Conservation (phyloP, 192 early-diverging fungal genomes). For the Coemansia sp. region DNA sequence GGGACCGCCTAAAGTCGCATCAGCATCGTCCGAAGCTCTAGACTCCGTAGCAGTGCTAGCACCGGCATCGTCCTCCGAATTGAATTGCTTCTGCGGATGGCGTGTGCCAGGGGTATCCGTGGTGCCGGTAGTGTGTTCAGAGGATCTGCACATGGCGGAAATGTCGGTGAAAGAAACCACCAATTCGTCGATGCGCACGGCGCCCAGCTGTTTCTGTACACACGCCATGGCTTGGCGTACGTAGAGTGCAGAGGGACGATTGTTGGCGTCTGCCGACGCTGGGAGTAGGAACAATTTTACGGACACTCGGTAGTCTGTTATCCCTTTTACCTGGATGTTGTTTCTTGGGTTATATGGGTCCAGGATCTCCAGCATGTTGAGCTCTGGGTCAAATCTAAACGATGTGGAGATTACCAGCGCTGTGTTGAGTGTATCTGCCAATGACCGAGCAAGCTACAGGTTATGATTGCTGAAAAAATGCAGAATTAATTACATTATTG, state of each 20-base stretch:
- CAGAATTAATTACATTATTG: neutral
- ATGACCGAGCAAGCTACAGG: conserved; percentile 28
- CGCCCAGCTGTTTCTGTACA: conserved; percentile 33
- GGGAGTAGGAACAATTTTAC: conserved; percentile 43
- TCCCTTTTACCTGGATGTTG: conserved; percentile 30
- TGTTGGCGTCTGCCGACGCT: conserved; percentile 22
- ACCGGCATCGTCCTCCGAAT: neutral
- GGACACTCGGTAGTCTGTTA: conserved; percentile 32
- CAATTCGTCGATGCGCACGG: conserved; percentile 43
- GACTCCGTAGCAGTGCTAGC: neutral
- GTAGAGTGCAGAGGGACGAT: conserved; percentile 39
- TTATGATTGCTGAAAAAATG: neutral
- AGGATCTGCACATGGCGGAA: neutral
- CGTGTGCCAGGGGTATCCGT: neutral
- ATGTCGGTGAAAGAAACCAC: conserved; percentile 38
- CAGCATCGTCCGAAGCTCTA: neutral
- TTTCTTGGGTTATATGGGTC: conserved; percentile 44
- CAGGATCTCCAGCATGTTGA: conserved; percentile 50
- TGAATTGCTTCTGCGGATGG: neutral
- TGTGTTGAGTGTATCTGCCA: conserved; percentile 43
- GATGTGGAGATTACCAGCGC: conserved; percentile 44
- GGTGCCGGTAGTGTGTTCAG: neutral
- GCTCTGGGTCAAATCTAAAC: conserved; percentile 48
- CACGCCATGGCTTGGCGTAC: conserved; percentile 36
- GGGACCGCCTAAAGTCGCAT: too few species aligned